Evolutionary conservation across 169 alveolate genomes (phyloP).

Genomic region (Cryptosporidium tyzzeri): DNA sequence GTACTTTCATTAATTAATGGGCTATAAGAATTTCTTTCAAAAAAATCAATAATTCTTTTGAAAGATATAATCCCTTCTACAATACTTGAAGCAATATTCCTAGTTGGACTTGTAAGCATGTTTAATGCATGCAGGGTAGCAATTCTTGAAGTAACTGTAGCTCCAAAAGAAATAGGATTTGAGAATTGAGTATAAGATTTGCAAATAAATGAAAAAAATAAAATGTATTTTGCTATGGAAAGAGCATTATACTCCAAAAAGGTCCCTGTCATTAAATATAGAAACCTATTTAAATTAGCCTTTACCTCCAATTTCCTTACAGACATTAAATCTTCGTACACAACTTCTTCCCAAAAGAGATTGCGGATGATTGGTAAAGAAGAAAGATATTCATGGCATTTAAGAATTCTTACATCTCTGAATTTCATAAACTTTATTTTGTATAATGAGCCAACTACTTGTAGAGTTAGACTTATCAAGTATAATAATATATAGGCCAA

Average conservation of each 20-base stretch:
- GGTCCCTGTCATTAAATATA: constrained; percentile 23
- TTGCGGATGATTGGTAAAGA: constrained; percentile 9
- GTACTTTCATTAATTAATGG: neutral
- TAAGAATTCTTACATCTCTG: constrained; percentile 29
- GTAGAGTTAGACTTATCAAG: constrained; percentile 4
- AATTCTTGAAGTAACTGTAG: constrained; percentile 8
- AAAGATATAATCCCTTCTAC: constrained; percentile 47
- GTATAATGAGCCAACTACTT: constrained; percentile 26
- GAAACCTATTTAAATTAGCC: constrained; percentile 26
- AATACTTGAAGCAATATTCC: constrained; percentile 28
- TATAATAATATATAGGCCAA: neutral
- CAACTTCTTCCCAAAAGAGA: constrained; percentile 52
- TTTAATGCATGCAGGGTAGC: constrained; percentile 47
- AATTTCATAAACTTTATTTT: constrained; percentile 28
- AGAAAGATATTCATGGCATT: constrained; percentile 58
- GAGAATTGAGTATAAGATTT: neutral
- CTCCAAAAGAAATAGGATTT: neutral
- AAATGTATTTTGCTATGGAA: constrained; percentile 24
- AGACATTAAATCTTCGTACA: constrained; percentile 23
- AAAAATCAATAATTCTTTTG: constrained; percentile 9
- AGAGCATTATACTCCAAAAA: constrained; percentile 64
- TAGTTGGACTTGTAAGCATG: constrained; percentile 39
- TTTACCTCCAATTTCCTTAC: constrained; percentile 8
- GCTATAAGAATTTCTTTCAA: neutral
- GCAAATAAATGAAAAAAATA: constrained; percentile 17